These are phyloP conservation scores for Verticillium albo-atrum DNA, from an alignment of 2,329 filamentous ascomycete genomes.

Conservation along the genomic window DNA sequence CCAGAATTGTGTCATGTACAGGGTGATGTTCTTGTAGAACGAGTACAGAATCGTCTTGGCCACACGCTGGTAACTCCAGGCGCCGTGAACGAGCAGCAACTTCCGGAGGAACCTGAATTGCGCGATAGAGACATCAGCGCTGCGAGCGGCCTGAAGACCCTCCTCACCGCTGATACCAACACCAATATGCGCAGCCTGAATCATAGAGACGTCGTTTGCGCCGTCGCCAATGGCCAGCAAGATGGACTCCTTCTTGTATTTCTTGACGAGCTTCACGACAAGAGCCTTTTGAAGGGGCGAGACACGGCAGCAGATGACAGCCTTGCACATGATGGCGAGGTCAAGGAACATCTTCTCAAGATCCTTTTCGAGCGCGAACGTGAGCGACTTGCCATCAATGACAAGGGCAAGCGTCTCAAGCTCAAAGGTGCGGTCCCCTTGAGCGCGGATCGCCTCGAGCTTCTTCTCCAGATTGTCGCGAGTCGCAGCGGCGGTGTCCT, in stretches of 20 bases:
- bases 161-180: constrained; percentile 96
- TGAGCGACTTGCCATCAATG: constrained; percentile 94
- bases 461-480: constrained; percentile 91
- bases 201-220: constrained; percentile 99
- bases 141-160: constrained; percentile 92
- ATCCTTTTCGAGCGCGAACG: constrained; percentile 87
- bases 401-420: constrained; percentile 85
- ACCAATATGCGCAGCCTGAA: constrained; percentile 95
- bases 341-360: constrained; percentile 92
- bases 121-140: constrained; percentile 90
- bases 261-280: constrained; percentile 97
- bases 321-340: constrained; percentile 92
- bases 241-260: constrained; percentile 81
- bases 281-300: constrained; percentile 95
- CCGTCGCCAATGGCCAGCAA: constrained; percentile 95
- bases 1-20: constrained; percentile 99
- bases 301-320: constrained; percentile 97
- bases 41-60: constrained; percentile 97
- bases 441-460: constrained; percentile 80
- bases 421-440: constrained; percentile 71
- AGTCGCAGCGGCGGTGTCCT: constrained; percentile 74
- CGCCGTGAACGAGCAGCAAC: constrained; percentile 87
- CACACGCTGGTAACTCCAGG: constrained; percentile 96
- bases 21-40: constrained; percentile 98
- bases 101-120: constrained; percentile 96